phyloP scores from a whole-genome alignment of 2,329 filamentous ascomycete species.

The Beauveria rudraprayagi region DNA sequence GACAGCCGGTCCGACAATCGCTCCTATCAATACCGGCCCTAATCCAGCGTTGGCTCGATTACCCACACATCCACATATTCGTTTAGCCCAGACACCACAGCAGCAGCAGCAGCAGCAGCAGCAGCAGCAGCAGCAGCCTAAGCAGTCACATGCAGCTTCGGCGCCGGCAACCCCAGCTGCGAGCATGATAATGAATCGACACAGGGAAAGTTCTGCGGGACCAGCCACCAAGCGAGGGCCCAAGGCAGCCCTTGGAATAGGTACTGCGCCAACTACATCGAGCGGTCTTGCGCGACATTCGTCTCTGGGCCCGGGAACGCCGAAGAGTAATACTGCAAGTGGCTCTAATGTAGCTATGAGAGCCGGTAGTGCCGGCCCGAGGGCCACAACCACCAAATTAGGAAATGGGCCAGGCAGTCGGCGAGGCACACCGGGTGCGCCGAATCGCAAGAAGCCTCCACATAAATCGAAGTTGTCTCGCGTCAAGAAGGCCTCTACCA shows the following conservation, averaged over 20 bases:
- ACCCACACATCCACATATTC: conserved; percentile 37
- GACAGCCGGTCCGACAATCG: conserved; percentile 14
- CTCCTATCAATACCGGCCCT: conserved; percentile 24
- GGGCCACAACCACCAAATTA: conserved; percentile 40
- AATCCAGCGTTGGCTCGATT: conserved; percentile 35
- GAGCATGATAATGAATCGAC: conserved; percentile 50
- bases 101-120: conserved; percentile 23
- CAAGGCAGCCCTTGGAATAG: conserved; percentile 39
- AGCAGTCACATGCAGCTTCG: conserved; percentile 37
- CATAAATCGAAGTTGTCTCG: conserved; percentile 56
- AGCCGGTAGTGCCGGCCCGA: conserved; percentile 54
- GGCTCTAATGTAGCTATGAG: conserved; percentile 30
- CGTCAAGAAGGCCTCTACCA: conserved; percentile 49
- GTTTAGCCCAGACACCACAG: conserved; percentile 42
- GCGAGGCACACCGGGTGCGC: conserved; percentile 39
- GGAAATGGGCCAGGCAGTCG: conserved; percentile 31
- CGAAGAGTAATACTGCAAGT: conserved; percentile 35
- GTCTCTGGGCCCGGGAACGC: conserved; percentile 55
- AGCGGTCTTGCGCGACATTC: conserved; percentile 55
- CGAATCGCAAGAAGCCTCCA: conserved; percentile 40
- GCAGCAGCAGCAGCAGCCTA: conserved; percentile 16
- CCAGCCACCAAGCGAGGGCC: conserved; percentile 48
- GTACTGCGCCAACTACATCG: conserved; percentile 41
- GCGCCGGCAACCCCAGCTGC: conserved; percentile 54
- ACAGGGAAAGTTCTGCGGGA: conserved; percentile 52